A percentile compares a stretch with the other conserved stretches of the same genome.
phyloP scores from a whole-genome alignment of 139 green algal genomes.

The Tetraselmis striata region DNA sequence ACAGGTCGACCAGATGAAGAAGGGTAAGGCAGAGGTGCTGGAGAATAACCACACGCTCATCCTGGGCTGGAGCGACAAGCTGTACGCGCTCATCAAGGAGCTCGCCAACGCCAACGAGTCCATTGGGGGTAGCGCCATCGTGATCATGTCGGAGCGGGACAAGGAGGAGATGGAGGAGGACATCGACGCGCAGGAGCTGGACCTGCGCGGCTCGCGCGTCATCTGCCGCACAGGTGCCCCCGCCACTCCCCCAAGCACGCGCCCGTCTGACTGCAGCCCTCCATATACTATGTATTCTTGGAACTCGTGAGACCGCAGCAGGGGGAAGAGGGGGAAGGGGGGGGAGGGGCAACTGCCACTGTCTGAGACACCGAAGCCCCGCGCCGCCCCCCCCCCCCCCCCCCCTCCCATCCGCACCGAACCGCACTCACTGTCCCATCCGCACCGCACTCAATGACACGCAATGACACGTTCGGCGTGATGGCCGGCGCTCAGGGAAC shows the following conservation, averaged over 20 bases:
- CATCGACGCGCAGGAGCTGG: slow-evolving; percentile 24
- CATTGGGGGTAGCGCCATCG: slow-evolving; percentile 39
- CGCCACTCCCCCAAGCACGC: neutral
- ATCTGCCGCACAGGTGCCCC: slow-evolving; percentile 34
- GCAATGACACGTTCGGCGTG: too few relatives aligned
- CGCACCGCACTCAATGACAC: too few relatives aligned
- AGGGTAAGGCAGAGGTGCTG: slow-evolving; percentile 43
- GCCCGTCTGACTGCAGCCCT: too few relatives aligned
- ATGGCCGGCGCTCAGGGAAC: slow-evolving; percentile 31
- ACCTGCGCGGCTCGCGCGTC: slow-evolving; percentile 33
- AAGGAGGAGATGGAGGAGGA: slow-evolving; percentile 59
- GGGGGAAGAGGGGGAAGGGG: too few relatives aligned
- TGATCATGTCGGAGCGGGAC: slow-evolving; percentile 42
- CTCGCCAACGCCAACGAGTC: slow-evolving; percentile 44
- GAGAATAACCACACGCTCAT: slow-evolving; percentile 50
- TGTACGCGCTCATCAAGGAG: slow-evolving; percentile 47
- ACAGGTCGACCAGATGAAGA: slow-evolving; percentile 40
- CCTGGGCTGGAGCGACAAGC: slow-evolving; percentile 51
- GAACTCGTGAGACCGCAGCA: too few relatives aligned
- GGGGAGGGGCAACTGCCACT: too few relatives aligned
- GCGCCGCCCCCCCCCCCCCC: too few relatives aligned
- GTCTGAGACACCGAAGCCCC: too few relatives aligned
- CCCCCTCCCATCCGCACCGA: too few relatives aligned
- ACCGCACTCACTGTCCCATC: too few relatives aligned
- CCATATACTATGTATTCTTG: too few relatives aligned